phyloP scores from a whole-genome alignment of 1,284 basidiomycete genomes.

The Meripilus lineatus region DNA sequence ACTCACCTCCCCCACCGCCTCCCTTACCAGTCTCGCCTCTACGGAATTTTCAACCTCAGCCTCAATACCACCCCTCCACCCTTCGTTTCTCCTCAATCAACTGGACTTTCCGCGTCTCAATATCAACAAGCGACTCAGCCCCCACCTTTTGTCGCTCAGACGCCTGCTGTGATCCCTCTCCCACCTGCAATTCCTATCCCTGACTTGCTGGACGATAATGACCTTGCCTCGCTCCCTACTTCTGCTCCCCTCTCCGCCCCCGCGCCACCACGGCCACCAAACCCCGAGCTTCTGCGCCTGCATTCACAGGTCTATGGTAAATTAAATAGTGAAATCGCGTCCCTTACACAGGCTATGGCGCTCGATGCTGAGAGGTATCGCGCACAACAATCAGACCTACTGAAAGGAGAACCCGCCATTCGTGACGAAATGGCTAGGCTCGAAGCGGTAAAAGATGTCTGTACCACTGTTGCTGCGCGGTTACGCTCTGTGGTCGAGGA shows the following conservation, averaged over 20 bases:
- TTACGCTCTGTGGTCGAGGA: constrained; percentile 57
- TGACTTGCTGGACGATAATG: constrained; percentile 34
- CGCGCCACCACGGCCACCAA: constrained; percentile 81
- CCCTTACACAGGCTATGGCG: constrained; percentile 60
- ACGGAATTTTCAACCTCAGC: constrained; percentile 3
- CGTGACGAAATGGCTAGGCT: constrained; percentile 95
- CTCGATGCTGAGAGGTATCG: constrained; percentile 74
- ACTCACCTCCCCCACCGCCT: constrained; percentile 1
- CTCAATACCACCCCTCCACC: constrained; percentile 19
- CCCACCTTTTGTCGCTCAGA: constrained; percentile 20
- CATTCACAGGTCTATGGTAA: constrained; percentile 79
- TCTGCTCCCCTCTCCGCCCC: constrained; percentile 14
- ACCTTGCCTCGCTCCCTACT: constrained; percentile 16
- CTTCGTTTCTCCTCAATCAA: constrained; percentile 19
- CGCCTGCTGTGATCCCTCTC: constrained; percentile 17
- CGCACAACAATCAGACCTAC: constrained; percentile 78
- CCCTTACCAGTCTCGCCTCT: constrained; percentile 3
- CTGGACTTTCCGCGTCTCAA: constrained; percentile 10
- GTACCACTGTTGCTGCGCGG: constrained; percentile 69
- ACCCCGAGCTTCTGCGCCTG: constrained; percentile 82
- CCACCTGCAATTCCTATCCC: constrained; percentile 26
- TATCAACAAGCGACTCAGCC: constrained; percentile 21
- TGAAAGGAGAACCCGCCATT: constrained; percentile 88
- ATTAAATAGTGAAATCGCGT: constrained; percentile 63
- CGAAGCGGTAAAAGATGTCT: constrained; percentile 92